phyloP scores from a whole-genome alignment of 768 basidiomycete genomes.

The Auricularia sp. region DNA sequence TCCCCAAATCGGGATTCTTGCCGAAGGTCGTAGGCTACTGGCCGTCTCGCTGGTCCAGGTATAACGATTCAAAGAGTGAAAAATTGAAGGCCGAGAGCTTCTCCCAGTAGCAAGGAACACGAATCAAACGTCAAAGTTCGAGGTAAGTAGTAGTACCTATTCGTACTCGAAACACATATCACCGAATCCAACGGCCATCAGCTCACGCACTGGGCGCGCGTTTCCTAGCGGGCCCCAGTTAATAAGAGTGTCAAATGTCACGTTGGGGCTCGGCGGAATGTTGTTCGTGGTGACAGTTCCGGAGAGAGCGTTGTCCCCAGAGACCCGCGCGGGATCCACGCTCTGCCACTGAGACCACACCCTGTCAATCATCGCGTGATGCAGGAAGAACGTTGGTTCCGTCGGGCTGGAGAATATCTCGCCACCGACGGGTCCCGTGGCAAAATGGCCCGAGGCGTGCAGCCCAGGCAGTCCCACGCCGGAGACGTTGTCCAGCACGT shows the following conservation, averaged over 20 bases:
- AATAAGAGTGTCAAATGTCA: background rate
- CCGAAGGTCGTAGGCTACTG: too few species aligned
- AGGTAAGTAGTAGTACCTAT: too few species aligned
- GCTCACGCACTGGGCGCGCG: background rate
- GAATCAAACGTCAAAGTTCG: too few species aligned
- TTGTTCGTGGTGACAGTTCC: background rate
- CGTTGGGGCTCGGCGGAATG: background rate
- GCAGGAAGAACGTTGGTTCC: background rate
- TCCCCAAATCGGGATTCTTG: too few species aligned
- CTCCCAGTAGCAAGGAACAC: too few species aligned
- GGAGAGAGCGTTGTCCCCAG: background rate
- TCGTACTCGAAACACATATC: background rate
- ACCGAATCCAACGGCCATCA: background rate
- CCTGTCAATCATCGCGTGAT: background rate
- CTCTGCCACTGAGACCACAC: background rate
- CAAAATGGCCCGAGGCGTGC: background rate
- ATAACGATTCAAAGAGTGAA: too few species aligned
- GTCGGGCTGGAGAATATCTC: background rate
- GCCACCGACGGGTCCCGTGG: background rate
- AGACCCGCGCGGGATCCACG: background rate
- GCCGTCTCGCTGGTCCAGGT: too few species aligned
- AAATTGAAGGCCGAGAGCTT: too few species aligned
- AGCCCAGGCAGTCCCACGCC: background rate
- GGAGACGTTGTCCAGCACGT: background rate
- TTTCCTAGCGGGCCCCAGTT: background rate